Percentiles rank a stretch among this genome's conserved stretches.
Evolutionary conservation across 306 rosid genomes (phyloP).

Genomic region (Aeschynomene evenia): DNA sequence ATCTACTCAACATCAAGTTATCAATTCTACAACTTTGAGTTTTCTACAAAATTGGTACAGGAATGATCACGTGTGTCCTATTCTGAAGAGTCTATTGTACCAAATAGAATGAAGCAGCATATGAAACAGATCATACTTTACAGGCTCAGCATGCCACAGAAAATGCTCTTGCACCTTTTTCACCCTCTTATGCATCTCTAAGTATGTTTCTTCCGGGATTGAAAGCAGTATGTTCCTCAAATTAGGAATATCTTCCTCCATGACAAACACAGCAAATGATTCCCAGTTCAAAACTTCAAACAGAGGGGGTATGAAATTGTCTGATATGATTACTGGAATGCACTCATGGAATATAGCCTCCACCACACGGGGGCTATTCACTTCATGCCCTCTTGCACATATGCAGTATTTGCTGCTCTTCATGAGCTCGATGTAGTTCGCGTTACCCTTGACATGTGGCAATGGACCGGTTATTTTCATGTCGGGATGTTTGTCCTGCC

Average conservation of each 20-base stretch:
- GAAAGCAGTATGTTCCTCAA: constrained; percentile 74
- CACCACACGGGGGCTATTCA: constrained; percentile 89
- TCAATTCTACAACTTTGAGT: constrained; percentile 19
- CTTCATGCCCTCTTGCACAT: constrained; percentile 93
- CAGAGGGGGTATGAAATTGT: constrained; percentile 90
- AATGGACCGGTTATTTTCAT: constrained; percentile 68
- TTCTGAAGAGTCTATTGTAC: constrained; percentile 65
- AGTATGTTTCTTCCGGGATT: constrained; percentile 65
- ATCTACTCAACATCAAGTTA: constrained; percentile 3
- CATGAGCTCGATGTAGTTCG: constrained; percentile 62
- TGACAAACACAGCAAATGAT: constrained; percentile 79
- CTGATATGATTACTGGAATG: constrained; percentile 89
- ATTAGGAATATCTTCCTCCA: constrained; percentile 71
- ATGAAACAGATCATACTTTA: constrained; percentile 84
- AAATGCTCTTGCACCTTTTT: constrained; percentile 83
- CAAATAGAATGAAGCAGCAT: constrained; percentile 92
- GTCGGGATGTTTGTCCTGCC: constrained; percentile 89
- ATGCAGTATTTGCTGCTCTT: constrained; percentile 91
- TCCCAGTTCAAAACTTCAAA: constrained; percentile 87
- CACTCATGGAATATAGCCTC: constrained; percentile 84
- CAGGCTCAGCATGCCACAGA: constrained; percentile 84
- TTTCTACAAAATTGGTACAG: constrained; percentile 34
- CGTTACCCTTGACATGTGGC: constrained; percentile 56
- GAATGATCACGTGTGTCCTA: constrained; percentile 31
- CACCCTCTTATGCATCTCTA: constrained; percentile 75